Percentiles rank a stretch among this genome's conserved stretches.
Evolutionary conservation across 176 grass and related monocot genomes (phyloP).

Genomic region (Rhipidocladum racemiflorum): DNA sequence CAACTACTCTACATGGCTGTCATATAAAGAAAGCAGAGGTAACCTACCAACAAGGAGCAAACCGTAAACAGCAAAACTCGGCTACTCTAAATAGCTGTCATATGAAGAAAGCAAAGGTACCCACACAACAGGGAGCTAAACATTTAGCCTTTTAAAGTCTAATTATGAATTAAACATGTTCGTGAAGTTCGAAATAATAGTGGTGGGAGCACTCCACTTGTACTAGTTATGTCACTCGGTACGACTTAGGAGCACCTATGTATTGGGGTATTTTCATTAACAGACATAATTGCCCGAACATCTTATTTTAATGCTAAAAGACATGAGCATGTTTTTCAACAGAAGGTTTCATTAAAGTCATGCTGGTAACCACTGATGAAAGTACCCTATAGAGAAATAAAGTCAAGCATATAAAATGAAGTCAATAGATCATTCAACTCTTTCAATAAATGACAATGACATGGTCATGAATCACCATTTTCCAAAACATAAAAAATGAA

Average conservation of each 20-base stretch:
- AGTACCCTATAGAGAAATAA: background rate
- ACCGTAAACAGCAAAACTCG: background rate
- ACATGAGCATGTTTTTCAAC: constrained; percentile 6
- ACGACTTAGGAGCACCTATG: background rate
- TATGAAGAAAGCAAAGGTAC: background rate
- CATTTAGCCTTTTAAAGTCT: background rate
- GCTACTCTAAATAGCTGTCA: background rate
- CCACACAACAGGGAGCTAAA: background rate
- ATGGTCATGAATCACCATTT: background rate
- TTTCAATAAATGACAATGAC: constrained; percentile 22
- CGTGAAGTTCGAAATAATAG: background rate
- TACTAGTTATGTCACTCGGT: background rate
- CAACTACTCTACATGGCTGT: background rate
- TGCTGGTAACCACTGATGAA: background rate
- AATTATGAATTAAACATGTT: background rate
- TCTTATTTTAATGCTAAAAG: background rate
- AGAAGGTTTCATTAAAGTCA: constrained; percentile 6
- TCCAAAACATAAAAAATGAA: constrained; percentile 15
- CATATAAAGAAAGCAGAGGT: background rate
- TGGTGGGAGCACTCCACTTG: background rate
- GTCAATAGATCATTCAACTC: background rate
- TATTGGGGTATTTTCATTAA: background rate
- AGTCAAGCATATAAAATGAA: background rate
- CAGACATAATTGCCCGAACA: background rate
- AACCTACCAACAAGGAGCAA: background rate